Conservation (phyloP, 192 early-diverging fungal genomes). For the Podila verticillata region DNA sequence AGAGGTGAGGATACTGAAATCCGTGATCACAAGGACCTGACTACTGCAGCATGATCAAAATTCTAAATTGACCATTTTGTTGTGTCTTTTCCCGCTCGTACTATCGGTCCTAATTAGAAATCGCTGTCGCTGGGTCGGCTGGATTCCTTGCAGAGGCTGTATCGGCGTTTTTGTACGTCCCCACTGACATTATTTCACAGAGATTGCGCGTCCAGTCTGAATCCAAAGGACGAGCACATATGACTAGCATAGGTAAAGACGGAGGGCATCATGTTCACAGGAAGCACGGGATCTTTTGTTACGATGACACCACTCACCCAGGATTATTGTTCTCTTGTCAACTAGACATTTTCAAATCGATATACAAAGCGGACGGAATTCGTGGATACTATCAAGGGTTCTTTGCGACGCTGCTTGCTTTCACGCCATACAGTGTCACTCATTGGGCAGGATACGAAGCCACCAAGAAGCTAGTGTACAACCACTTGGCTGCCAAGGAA, state of each 20-base stretch:
- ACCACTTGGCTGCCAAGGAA: constrained; percentile 27
- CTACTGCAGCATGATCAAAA: background rate
- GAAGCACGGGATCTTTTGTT: too few relatives aligned
- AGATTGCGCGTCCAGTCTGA: constrained; percentile 46
- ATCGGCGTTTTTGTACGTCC: constrained; percentile 35
- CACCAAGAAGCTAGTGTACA: constrained; percentile 34
- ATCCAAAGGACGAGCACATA: constrained; percentile 26
- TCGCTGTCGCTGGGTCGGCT: constrained; percentile 45
- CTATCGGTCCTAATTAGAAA: constrained; percentile 9
- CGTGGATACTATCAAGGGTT: constrained; percentile 49
- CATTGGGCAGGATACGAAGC: constrained; percentile 49
- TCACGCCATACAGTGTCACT: constrained; percentile 30
- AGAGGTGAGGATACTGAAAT: constrained; percentile 14
- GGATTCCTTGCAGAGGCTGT: constrained; percentile 44
- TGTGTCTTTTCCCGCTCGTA: background rate
- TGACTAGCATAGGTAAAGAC: constrained; percentile 40
- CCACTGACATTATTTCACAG: constrained; percentile 48
- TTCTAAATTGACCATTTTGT: background rate
- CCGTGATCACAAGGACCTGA: background rate
- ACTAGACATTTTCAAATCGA: constrained; percentile 40
- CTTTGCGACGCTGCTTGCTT: constrained; percentile 32
- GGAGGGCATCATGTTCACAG: too few relatives aligned
- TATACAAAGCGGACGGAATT: constrained; percentile 42
- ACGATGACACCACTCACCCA: too few relatives aligned
- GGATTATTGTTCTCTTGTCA: background rate